Conservation (phyloP, 2,329 filamentous ascomycete species). For the Tolypocladium cylindrosporum region DNA sequence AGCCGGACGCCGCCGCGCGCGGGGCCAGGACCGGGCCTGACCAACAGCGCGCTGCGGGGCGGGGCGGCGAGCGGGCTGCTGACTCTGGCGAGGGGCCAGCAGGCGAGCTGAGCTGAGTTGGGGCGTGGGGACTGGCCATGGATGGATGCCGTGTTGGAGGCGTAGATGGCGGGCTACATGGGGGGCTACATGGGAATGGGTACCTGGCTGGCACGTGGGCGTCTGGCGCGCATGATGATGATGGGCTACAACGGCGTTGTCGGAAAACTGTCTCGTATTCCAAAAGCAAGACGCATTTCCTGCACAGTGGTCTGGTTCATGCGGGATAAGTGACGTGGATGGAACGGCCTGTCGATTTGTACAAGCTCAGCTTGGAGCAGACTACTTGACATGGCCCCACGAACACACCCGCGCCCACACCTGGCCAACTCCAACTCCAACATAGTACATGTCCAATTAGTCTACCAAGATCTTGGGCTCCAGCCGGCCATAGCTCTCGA, state of each 20-base stretch:
- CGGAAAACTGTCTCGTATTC: not conserved
- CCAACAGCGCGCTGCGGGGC: slow-evolving; percentile 32
- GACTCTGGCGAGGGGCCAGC: slow-evolving; percentile 26
- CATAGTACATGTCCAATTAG: slow-evolving; percentile 23
- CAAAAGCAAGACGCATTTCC: not conserved
- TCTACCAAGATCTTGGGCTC: slow-evolving; percentile 80
- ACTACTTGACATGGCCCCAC: too few relatives aligned
- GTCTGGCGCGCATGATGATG: not conserved
- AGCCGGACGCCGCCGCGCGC: not conserved
- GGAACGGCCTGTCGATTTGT: not conserved
- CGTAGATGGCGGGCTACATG: not conserved
- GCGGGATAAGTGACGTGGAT: not conserved
- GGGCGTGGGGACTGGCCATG: not conserved
- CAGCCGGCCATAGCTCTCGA: slow-evolving; percentile 71
- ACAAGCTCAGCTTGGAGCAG: not conserved
- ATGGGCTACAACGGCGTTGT: not conserved
- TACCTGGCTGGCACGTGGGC: not conserved
- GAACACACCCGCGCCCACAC: too few relatives aligned
- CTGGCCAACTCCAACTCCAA: too few relatives aligned
- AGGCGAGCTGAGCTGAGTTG: not conserved
- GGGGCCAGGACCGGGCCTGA: slow-evolving; percentile 15
- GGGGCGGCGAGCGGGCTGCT: slow-evolving; percentile 43
- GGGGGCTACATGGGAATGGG: not conserved
- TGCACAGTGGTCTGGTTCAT: not conserved
- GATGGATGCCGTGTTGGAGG: not conserved